Evolutionary conservation across 2,329 filamentous ascomycete genomes (phyloP), one percentile per base, ranked within the genome.

Genomic region (Trichoderma sp.): DNA sequence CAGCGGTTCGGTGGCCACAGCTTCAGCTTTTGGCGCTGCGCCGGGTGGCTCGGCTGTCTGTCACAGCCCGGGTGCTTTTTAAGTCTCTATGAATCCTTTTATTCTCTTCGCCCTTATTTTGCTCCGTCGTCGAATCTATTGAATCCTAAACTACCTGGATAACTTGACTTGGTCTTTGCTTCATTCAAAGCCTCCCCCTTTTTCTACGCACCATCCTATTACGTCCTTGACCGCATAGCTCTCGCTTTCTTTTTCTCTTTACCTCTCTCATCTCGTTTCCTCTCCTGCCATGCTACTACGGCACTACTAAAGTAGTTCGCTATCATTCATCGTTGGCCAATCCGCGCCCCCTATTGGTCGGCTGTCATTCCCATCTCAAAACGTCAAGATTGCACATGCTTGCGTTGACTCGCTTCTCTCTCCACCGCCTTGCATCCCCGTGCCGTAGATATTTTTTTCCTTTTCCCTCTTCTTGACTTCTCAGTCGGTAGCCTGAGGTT

Each of bases 41-140:
- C 66, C 66, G 66, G 66, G 66, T 68, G 66, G 66, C 66, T 68
- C 66, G 66, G 66, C 66, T 39, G 36, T 68, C 43, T 50, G 55
- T 23, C 64, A 13, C 64, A 58, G 32, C 50, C 32, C 32, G n/a
- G n/a, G 26, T 57, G 64, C 64, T 67, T 53, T 66, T 39, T 43
- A 57, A 57, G 20, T 34, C 28, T 34, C 43, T 34, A 9, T 20
- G 26, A 8, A 68, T 68, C 65, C 53, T 36, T 13, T 2, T 34
- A 15, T 23, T 34, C 28, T 47, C 17, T 66, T 65, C 23, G 63
- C 30, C 11, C 13, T 43, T 6, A 20, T 28, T 23, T 65, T 62
- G 26, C 11, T 63, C 11, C 36, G 34, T 36, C 13, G 9, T 20
- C 15, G 57, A 61, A 34, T 34, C 34, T 28, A 28, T 30, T 30